Conservation (phyloP, 1,284 basidiomycete species). For the Irpex sp. region DNA sequence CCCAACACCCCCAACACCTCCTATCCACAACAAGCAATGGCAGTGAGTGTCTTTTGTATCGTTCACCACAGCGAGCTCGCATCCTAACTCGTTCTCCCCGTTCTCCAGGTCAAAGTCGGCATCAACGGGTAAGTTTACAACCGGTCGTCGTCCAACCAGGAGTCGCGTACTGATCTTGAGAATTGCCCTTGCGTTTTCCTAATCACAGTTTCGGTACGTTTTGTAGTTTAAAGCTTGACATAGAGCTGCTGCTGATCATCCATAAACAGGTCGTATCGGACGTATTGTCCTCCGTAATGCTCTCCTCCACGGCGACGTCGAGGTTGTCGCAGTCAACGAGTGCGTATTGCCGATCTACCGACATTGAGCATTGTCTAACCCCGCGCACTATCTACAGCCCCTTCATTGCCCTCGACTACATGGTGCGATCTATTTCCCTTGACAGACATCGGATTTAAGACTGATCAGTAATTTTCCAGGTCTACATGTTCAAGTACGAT, state of each 20-base stretch:
- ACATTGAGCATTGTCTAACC: constrained; percentile 12
- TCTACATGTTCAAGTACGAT: constrained; percentile 99
- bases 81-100: constrained; percentile 14
- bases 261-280: constrained; percentile 79
- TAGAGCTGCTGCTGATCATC: background rate
- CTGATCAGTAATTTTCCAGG: constrained; percentile 35
- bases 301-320: constrained; percentile 70
- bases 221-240: background rate
- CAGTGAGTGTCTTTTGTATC: constrained; percentile 4
- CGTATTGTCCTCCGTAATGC: constrained; percentile 98
- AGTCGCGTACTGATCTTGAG: constrained; percentile 17
- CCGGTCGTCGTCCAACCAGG: background rate
- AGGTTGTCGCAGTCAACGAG: constrained; percentile 91
- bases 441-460: background rate
- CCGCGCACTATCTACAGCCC: constrained; percentile 47
- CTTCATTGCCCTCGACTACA: constrained; percentile 95
- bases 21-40: constrained; percentile 9
- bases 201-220: constrained; percentile 75
- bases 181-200: constrained; percentile 6
- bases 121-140: constrained; percentile 75
- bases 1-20: constrained; percentile 5
- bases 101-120: constrained; percentile 71
- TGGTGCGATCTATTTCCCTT: constrained; percentile 48
- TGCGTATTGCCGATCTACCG: constrained; percentile 36
- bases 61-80: background rate